Evolutionary conservation across 2,329 filamentous ascomycete genomes (phyloP).

Genomic region (Tolypocladium inflatum): DNA sequence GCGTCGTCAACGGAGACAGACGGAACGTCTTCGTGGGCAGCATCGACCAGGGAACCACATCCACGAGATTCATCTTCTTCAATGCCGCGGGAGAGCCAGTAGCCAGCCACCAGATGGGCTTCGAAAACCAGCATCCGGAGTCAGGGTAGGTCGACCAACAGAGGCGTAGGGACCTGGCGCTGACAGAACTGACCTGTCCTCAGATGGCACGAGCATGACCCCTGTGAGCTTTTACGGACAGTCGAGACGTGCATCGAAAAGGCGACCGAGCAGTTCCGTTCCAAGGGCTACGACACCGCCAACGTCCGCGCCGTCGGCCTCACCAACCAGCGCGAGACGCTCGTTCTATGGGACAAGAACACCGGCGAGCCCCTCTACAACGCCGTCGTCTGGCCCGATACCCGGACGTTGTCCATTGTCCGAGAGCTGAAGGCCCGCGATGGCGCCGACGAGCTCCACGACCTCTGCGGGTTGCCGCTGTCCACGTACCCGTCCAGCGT

Average conservation of each 20-base stretch:
- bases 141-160: conserved; percentile 52
- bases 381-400: conserved; percentile 87
- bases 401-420: conserved; percentile 62
- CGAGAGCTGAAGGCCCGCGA: conserved; percentile 62
- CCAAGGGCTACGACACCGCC: conserved; percentile 55
- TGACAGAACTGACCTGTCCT: conserved; percentile 2
- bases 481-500: conserved; percentile 84
- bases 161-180: conserved; percentile 20
- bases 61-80: conserved; percentile 84
- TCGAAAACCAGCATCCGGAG: conserved; percentile 74
- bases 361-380: conserved; percentile 76
- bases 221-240: conserved; percentile 63
- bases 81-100: conserved; percentile 68
- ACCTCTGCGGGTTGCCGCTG: conserved; percentile 70
- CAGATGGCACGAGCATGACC: conserved; percentile 88
- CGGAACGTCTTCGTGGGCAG: conserved; percentile 65
- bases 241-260: conserved; percentile 73
- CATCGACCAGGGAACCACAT: conserved; percentile 87
- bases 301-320: conserved; percentile 74
- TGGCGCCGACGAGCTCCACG: conserved; percentile 58
- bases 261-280: conserved; percentile 60
- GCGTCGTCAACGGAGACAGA: not conserved
- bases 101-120: conserved; percentile 78
- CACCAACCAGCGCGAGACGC: conserved; percentile 86
- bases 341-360: conserved; percentile 71